Conservation (phyloP, 116 monocot genomes). For the Zostera marina region DNA sequence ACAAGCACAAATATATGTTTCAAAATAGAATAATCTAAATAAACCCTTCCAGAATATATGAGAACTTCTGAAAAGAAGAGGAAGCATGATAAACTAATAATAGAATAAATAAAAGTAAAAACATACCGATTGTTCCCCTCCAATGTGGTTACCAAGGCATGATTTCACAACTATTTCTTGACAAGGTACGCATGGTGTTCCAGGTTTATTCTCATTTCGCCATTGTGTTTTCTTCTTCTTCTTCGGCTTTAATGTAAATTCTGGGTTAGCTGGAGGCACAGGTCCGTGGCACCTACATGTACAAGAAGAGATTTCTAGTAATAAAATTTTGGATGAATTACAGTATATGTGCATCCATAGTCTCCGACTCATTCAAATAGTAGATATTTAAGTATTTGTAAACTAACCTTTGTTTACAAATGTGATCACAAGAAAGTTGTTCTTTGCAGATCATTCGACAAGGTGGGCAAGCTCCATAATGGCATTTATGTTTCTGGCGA, state of each 20-base stretch:
- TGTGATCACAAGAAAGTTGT: slow-evolving; percentile 62
- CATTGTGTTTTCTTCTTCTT: slow-evolving; percentile 55
- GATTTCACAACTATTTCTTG: slow-evolving; percentile 55
- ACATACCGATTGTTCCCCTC: slow-evolving; percentile 63
- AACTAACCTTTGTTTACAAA: slow-evolving; percentile 69
- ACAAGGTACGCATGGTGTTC: slow-evolving; percentile 73
- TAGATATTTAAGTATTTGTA: neutral
- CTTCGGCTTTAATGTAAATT: slow-evolving; percentile 73
- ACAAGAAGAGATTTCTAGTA: neutral
- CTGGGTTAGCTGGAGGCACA: slow-evolving; percentile 69
- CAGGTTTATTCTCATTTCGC: slow-evolving; percentile 32
- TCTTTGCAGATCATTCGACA: slow-evolving; percentile 64
- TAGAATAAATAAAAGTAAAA: neutral
- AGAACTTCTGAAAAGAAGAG: neutral
- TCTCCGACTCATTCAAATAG: neutral
- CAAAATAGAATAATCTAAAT: neutral
- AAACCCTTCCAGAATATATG: neutral
- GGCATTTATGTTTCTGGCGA: slow-evolving; percentile 79
- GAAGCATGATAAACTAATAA: neutral
- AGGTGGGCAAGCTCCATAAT: slow-evolving; percentile 94
- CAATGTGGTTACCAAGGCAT: slow-evolving; percentile 71
- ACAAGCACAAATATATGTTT: slow-evolving; percentile 4
- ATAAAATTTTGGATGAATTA: neutral
- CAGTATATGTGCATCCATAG: neutral
- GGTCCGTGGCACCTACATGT: slow-evolving; percentile 76